Evolutionary conservation across 805 yeast genomes (phyloP).

Genomic region (Candida dajiaensis): DNA sequence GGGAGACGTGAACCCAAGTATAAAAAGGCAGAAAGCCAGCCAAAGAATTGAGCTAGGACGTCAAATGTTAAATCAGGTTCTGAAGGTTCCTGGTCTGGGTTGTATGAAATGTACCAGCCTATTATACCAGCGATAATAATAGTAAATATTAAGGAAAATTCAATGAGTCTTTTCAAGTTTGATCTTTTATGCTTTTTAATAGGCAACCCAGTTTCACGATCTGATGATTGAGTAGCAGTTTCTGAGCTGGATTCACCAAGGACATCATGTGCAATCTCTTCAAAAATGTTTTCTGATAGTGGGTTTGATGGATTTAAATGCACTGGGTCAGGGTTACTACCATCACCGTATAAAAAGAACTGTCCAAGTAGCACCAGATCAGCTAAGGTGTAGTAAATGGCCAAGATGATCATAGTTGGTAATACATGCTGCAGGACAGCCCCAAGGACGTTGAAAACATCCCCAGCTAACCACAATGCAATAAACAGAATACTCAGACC

Average conservation of each 20-base stretch:
- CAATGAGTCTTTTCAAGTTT: constrained; percentile 21
- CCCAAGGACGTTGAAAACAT: constrained; percentile 88
- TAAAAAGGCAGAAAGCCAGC: constrained; percentile 67
- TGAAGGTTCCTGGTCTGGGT: constrained; percentile 28
- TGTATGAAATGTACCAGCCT: constrained; percentile 79
- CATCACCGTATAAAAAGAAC: constrained; percentile 72
- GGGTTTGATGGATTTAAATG: constrained; percentile 91
- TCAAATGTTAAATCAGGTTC: constrained; percentile 53
- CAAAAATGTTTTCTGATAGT: constrained; percentile 63
- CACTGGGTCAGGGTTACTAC: constrained; percentile 56
- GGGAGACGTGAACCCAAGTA: constrained; percentile 90
- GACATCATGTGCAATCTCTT: constrained; percentile 45
- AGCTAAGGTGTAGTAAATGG: constrained; percentile 88
- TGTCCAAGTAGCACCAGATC: constrained; percentile 82
- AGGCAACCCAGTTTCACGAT: constrained; percentile 15
- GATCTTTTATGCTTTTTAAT: constrained; percentile 17
- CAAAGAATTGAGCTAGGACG: constrained; percentile 80
- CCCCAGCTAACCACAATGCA: constrained; percentile 89
- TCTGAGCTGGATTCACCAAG: constrained; percentile 24
- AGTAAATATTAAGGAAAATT: constrained; percentile 46
- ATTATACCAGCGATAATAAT: constrained; percentile 75
- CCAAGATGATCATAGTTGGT: constrained; percentile 91
- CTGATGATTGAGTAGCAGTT: constrained; percentile 10
- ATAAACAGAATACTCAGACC: constrained; percentile 86
- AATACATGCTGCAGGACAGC: constrained; percentile 84